Conservation (phyloP, 352 stramenopile genomes). For the Pythium brachiatum region DNA sequence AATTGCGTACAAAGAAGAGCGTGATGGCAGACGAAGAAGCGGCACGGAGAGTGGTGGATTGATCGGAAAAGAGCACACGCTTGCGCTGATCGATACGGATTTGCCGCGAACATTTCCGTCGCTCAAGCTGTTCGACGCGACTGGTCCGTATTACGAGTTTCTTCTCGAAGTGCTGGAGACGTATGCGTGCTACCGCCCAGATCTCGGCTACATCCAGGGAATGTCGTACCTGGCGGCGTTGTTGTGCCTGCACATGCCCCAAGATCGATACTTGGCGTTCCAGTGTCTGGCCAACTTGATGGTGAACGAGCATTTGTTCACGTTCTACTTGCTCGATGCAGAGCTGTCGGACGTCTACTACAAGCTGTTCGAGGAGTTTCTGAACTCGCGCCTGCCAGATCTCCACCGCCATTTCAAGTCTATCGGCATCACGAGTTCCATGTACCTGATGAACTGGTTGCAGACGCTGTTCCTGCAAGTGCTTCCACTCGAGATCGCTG, state of each 20-base stretch:
- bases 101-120: slow-evolving; percentile 84
- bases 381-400: slow-evolving; percentile 44
- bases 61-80: slow-evolving; percentile 70
- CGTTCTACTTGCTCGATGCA: slow-evolving; percentile 82
- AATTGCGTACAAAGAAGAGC: slow-evolving; percentile 56
- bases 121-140: slow-evolving; percentile 73
- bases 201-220: slow-evolving; percentile 88
- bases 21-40: slow-evolving; percentile 29
- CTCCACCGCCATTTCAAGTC: slow-evolving; percentile 50
- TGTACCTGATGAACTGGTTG: slow-evolving; percentile 90
- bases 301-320: slow-evolving; percentile 87
- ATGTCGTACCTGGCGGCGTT: slow-evolving; percentile 89
- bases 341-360: slow-evolving; percentile 83
- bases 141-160: slow-evolving; percentile 71
- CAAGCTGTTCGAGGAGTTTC: slow-evolving; percentile 71
- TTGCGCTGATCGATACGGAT: slow-evolving; percentile 85
- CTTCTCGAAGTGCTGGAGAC: slow-evolving; percentile 82
- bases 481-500: slow-evolving; percentile 70
- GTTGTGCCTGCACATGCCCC: slow-evolving; percentile 83
- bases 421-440: slow-evolving; percentile 64
- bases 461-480: slow-evolving; percentile 87
- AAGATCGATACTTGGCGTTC: slow-evolving; percentile 78
- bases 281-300: slow-evolving; percentile 87
- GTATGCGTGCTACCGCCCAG: slow-evolving; percentile 83
- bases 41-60: slow-evolving; percentile 14